Percentiles rank a stretch among this genome's conserved stretches.
These are phyloP conservation scores for Triticum aestivum DNA, from an alignment of 176 grass and related monocot species.

Conservation along the genomic window IWGSC_CS_RefSeq_v2.1 NC_057807.1:376714332-376714831, in stretches of 20 bases:
- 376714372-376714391: slow-evolving; percentile 74
- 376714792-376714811: slow-evolving; percentile 13
- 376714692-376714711: slow-evolving; percentile 1
- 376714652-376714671: slow-evolving; percentile 32
- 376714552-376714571: slow-evolving; percentile 9
- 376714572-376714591: background rate
- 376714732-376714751: slow-evolving; percentile 20
- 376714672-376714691: background rate
- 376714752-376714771: slow-evolving; percentile 44
- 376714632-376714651: background rate
- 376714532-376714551: slow-evolving; percentile 44
- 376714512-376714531: slow-evolving; percentile 63
- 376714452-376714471: slow-evolving; percentile 45
- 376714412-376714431: slow-evolving; percentile 51
- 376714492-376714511: slow-evolving; percentile 42
- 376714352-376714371: slow-evolving; percentile 66
- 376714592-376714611: background rate
- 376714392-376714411: slow-evolving; percentile 64
- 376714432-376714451: slow-evolving; percentile 54
- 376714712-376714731: slow-evolving; percentile 34
- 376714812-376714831: background rate
- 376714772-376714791: slow-evolving; percentile 3
- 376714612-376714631: slow-evolving; percentile 22
- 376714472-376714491: slow-evolving; percentile 22
- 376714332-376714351: slow-evolving; percentile 83